phyloP scores from a whole-genome alignment of 2,329 filamentous ascomycete species.

The Talaromyces islandicus region DNA sequence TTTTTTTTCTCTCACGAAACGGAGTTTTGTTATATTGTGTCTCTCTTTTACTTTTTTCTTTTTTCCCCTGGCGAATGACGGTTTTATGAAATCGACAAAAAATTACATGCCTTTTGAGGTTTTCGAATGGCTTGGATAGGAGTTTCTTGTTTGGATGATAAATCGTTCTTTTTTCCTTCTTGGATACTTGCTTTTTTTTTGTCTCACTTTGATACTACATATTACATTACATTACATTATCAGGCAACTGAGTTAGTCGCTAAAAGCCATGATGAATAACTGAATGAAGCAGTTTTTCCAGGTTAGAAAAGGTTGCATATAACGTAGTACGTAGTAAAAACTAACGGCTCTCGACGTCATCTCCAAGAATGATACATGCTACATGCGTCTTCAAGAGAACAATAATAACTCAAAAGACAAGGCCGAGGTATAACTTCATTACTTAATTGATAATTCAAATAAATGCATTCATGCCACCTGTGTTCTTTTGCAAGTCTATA shows the following conservation, averaged over 20 bases:
- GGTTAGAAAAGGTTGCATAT: too few relatives aligned
- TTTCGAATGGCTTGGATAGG: not conserved
- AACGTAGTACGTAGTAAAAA: too few relatives aligned
- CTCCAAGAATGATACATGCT: not conserved
- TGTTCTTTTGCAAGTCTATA: not conserved
- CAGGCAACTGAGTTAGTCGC: not conserved
- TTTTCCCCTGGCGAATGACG: not conserved
- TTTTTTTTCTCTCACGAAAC: not conserved
- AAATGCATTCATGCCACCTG: not conserved
- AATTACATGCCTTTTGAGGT: not conserved
- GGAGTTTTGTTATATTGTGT: not conserved
- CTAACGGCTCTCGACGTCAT: not conserved
- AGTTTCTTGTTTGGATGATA: not conserved
- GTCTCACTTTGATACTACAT: not conserved
- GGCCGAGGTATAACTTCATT: not conserved
- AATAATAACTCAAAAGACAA: not conserved
- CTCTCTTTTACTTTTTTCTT: too few relatives aligned
- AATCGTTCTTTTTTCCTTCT: not conserved
- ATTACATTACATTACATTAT: not conserved
- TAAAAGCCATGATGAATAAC: not conserved
- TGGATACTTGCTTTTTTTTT: not conserved
- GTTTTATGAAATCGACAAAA: not conserved
- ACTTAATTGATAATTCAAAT: not conserved
- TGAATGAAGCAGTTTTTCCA: not conserved
- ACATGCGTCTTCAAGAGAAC: too few relatives aligned